Evolutionary conservation across 2,329 filamentous ascomycete genomes (phyloP), one percentile per base, ranked within the genome.

Genomic region (Xylaria sp.): DNA sequence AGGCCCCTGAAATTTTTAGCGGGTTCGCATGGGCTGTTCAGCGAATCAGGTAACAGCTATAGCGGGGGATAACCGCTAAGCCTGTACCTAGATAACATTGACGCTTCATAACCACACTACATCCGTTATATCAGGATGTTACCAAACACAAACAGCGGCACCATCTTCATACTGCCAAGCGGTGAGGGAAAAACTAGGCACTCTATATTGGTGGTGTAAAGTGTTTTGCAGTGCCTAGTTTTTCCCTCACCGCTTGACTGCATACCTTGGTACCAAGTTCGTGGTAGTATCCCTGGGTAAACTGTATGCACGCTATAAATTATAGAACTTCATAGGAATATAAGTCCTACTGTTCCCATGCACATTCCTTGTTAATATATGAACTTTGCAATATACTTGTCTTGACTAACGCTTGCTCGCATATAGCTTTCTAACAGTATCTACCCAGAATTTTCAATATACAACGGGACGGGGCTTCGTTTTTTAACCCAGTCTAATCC

Each of bases 1-100:
- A 52, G 46, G 51, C 51, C 63, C 70, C 56, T 66, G 63, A 76
- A 69, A 56, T 74, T 74, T 74, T 74, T 73, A 73, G 69, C 60
- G 69, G 71, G 71, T 7, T 65, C 56, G 48, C 57, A 62, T 57
- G 41, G 58, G 55, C 48, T 52, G 62, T 68, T 74, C 63, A 57
- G 60, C 69, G 68, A 74, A 72, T 74, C 69, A 74, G 69, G 72
- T 52, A 37, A 52, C 70, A 56, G 61, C 23, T 15, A 51, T 48
- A 52, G 23, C 20, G 58, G 50, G 23, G 18, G 9, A 28, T 41
- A 66, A 28, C 28, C 13, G 20, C n/a, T 3, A 18, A 15, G 32
- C 23, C 2, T 44, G 7, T 25, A 46, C 28, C n/a, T 6, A 32
- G 15, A 13, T 48, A 48, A 48, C 20, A 39, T 15, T 44, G 41